Evolutionary conservation across 2,329 filamentous ascomycete species (phyloP).

Genomic region (Emericellopsis cladophorae): DNA sequence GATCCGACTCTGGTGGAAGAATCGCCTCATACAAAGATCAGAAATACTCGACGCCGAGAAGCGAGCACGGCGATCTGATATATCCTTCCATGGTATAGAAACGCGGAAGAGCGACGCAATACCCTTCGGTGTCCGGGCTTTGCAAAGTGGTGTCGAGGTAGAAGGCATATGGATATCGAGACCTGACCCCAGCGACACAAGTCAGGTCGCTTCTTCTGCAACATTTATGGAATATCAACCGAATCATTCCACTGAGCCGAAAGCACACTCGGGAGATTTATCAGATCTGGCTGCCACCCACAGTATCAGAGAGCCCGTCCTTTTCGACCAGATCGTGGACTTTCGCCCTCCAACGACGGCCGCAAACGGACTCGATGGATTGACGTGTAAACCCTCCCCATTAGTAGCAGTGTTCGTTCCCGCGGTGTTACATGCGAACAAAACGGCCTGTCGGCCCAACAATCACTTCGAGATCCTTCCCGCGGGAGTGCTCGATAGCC

Average conservation of each 20-base stretch:
- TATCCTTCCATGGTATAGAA: conserved; percentile 40
- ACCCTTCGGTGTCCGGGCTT: conserved; percentile 75
- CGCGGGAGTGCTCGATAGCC: neutral
- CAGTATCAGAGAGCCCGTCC: neutral
- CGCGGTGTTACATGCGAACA: conserved; percentile 1
- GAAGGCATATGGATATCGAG: conserved; percentile 72
- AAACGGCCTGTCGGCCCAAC: neutral
- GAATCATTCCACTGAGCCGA: neutral
- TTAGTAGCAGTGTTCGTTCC: neutral
- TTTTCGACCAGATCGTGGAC: neutral
- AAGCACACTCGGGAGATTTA: no score
- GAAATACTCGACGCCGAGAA: conserved; percentile 56
- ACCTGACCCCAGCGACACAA: conserved; percentile 24
- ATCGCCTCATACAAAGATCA: conserved; percentile 41
- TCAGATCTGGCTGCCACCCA: no score
- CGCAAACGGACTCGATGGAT: no score
- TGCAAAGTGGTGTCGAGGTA: conserved; percentile 71
- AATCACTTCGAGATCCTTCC: conserved; percentile 3
- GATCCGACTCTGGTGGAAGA: conserved; percentile 52
- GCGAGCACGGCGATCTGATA: conserved; percentile 35
- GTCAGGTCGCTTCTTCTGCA: conserved; percentile 10
- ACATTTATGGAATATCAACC: conserved; percentile 8
- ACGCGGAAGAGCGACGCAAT: conserved; percentile 39
- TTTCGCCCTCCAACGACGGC: neutral
- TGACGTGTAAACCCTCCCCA: no score